phyloP scores from a whole-genome alignment of 352 stramenopile species.

The Pythium oligandrum region DNA sequence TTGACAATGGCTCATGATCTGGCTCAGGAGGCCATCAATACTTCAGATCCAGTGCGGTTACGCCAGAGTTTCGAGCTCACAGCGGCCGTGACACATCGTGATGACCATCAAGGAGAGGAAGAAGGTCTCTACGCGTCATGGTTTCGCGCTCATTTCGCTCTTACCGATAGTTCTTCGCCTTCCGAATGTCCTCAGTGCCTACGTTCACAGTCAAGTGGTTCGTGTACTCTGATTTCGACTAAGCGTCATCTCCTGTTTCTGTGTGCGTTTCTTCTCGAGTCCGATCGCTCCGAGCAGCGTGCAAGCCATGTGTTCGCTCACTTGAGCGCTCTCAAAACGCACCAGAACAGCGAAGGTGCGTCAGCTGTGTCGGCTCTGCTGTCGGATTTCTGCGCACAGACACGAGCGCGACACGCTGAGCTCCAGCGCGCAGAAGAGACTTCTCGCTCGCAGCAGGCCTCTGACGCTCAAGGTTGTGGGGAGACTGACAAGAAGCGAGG shows the following conservation, averaged over 20 bases:
- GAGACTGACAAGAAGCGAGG: no score
- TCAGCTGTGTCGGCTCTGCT: constrained; percentile 19
- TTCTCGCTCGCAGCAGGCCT: no score
- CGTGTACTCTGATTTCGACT: constrained; percentile 17
- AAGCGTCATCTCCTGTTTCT: constrained; percentile 38
- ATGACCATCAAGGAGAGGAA: background rate
- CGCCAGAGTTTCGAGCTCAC: constrained; percentile 26
- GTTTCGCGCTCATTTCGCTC: constrained; percentile 21
- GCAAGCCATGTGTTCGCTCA: constrained; percentile 24
- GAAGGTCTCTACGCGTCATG: constrained; percentile 21
- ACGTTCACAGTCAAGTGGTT: no score
- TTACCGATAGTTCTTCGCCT: no score
- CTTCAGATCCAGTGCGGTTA: constrained; percentile 13
- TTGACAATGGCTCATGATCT: constrained; percentile 32
- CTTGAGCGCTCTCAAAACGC: constrained; percentile 32
- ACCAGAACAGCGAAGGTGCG: constrained; percentile 18
- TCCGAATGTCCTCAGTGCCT: no score
- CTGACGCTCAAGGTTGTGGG: no score
- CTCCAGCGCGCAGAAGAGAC: constrained; percentile 5
- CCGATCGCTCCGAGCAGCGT: constrained; percentile 17
- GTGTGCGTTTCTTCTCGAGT: constrained; percentile 31
- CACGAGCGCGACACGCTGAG: constrained; percentile 17
- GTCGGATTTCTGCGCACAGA: constrained; percentile 30
- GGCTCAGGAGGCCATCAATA: constrained; percentile 18
- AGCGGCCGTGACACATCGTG: constrained; percentile 6